Evolutionary conservation across 208 protist species (phyloP).

Genomic region (Crithidia sp.): DNA sequence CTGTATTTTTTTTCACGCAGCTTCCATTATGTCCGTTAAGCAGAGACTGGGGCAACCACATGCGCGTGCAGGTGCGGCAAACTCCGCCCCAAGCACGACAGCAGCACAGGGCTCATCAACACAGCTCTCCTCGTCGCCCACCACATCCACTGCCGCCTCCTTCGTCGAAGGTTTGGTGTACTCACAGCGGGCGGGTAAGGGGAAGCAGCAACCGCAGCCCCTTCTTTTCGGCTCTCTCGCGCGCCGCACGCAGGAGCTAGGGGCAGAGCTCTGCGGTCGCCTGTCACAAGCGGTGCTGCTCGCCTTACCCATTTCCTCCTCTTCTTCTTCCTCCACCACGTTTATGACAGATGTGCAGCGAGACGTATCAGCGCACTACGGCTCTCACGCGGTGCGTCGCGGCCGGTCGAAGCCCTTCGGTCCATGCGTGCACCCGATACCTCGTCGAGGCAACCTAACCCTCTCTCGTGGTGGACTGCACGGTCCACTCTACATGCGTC

Average conservation of each 20-base stretch:
- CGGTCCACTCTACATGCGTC: constrained; percentile 40
- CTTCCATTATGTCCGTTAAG: no score
- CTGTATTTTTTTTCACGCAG: no score
- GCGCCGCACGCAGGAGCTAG: constrained; percentile 56
- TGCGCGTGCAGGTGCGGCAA: no score
- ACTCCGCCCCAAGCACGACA: no score
- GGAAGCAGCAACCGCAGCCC: neutral
- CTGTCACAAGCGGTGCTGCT: constrained; percentile 53
- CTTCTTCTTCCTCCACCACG: neutral
- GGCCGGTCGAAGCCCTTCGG: constrained; percentile 64
- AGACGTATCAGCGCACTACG: constrained; percentile 83
- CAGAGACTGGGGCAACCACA: no score
- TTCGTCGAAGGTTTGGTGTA: constrained; percentile 29
- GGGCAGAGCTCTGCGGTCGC: constrained; percentile 71
- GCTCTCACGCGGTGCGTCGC: constrained; percentile 61
- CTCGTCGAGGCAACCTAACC: constrained; percentile 25
- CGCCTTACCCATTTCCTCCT: neutral
- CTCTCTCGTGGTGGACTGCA: constrained; percentile 27
- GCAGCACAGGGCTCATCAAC: neutral
- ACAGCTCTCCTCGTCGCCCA: neutral
- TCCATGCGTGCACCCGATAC: constrained; percentile 35
- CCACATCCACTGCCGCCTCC: no score
- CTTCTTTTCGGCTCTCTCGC: constrained; percentile 15
- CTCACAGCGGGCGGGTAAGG: constrained; percentile 7
- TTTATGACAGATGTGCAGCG: constrained; percentile 35